Base-by-base conservation (phyloP, 495 filamentous ascomycete genomes). In the Hypoxylon lenormandii region DNA sequence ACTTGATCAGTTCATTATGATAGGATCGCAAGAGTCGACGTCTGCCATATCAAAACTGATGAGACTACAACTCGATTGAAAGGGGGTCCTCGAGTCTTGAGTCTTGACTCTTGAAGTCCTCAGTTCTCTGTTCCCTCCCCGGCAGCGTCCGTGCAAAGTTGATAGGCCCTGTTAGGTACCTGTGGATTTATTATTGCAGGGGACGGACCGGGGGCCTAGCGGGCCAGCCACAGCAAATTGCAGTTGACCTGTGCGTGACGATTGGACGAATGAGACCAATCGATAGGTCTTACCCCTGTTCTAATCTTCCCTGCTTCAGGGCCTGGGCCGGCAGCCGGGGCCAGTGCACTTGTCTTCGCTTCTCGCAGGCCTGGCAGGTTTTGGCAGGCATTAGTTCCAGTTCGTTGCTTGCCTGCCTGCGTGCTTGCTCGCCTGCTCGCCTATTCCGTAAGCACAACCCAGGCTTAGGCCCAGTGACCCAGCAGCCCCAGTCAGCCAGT, bases 211-310 rank as follows among this genome's bases (percentile, higher is more conserved):
- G 62, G 58, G 68, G 19, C 30, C 48, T 48, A 48, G 11, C 11
- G 54, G 55, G 52, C 68, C 38, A 54, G 58, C 68, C 57, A 50
- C 57, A 66, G 57, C 40, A 71, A 71, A 71, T 71, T 71, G 53
- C 68, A 59, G 57, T 71, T 63, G 68, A 62, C 62, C 68, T 49
- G 53, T 66, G 68, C 52, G 68, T 49, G 52, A 37, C 33, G 40
- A 62, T 66, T 48, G 38, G 47, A 58, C 68, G 62, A 71, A 71
- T 71, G 38, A 26, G 57, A 66, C 60, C 21, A 56, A 37, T 13
- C 50, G 15, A 23, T 52, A 33, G 47, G 46, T 18, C 5, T 23
- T 12, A 30, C 56, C 65, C 67, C 51, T 70, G 67, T 52, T 18
- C 28, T 10, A 5, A 33, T 56, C 49, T 65, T 63, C 62, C 68